Conservation (phyloP, 345 rosid genomes). For the Zanthoxylum bungeanum region DNA sequence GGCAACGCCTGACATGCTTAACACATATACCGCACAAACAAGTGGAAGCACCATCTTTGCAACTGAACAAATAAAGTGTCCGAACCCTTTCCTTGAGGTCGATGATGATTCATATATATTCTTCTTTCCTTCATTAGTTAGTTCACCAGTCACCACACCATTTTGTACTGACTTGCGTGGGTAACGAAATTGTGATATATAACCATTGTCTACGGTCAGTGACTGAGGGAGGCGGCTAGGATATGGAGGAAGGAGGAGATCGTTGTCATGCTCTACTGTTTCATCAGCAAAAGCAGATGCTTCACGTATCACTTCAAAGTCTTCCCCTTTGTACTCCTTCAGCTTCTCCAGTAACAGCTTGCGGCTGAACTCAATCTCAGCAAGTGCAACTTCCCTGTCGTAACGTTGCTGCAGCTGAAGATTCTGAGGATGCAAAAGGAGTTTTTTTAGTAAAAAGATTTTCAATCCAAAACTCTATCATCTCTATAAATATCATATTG, state of each 20-base stretch:
- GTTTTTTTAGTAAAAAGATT: conserved; percentile 2
- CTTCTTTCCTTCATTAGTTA: conserved; percentile 28
- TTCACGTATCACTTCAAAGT: conserved; percentile 64
- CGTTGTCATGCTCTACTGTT: conserved; percentile 55
- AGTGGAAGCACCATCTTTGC: conserved; percentile 58
- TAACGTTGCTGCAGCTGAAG: conserved; percentile 73
- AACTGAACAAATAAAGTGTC: conserved; percentile 46
- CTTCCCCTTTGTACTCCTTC: conserved; percentile 76
- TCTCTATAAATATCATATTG: neutral
- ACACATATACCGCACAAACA: conserved; percentile 52
- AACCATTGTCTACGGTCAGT: conserved; percentile 36
- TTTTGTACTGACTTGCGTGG: conserved; percentile 33
- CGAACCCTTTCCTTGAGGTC: conserved; percentile 32
- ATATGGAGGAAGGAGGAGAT: conserved; percentile 87
- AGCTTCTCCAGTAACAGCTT: conserved; percentile 70
- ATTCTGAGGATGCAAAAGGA: conserved; percentile 39
- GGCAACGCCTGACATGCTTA: conserved; percentile 54
- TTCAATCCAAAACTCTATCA: neutral
- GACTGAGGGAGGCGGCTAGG: conserved; percentile 51
- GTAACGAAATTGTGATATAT: conserved; percentile 34
- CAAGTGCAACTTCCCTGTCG: conserved; percentile 73
- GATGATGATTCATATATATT: conserved; percentile 22
- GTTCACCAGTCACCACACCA: conserved; percentile 38
- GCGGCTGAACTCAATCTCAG: conserved; percentile 79
- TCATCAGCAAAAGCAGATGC: conserved; percentile 74